Conservation (phyloP, 495 filamentous ascomycete species). For the Cladorrhinum samala region DNA sequence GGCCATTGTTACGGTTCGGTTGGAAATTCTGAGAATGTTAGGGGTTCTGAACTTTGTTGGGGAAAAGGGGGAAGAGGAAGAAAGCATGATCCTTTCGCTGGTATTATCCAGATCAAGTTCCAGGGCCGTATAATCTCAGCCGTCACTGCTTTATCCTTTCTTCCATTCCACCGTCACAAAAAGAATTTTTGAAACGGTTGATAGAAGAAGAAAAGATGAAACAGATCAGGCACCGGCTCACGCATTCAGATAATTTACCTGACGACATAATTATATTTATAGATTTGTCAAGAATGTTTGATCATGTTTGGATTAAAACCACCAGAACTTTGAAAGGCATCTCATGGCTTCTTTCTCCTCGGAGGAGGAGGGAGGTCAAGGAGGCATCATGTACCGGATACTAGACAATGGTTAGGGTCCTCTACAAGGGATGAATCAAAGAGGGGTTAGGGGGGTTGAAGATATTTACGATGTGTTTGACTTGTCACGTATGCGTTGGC, state of each 20-base stretch:
- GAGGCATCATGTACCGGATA: slow-evolving; percentile 16
- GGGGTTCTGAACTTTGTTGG: slow-evolving; percentile 15
- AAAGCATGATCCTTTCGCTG: slow-evolving; percentile 95
- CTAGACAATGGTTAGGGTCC: slow-evolving; percentile 10
- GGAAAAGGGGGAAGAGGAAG: slow-evolving; percentile 33
- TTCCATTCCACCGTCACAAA: not conserved
- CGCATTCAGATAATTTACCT: slow-evolving; percentile 38
- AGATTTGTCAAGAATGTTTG: slow-evolving; percentile 18
- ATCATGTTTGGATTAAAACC: slow-evolving; percentile 21
- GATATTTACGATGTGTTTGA: slow-evolving; percentile 5
- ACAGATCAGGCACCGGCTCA: slow-evolving; percentile 35
- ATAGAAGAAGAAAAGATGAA: not conserved
- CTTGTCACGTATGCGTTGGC: no score
- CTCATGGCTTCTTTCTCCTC: slow-evolving; percentile 16
- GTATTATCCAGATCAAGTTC: slow-evolving; percentile 99
- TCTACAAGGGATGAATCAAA: not conserved
- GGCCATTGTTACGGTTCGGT: slow-evolving; percentile 60
- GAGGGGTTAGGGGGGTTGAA: not conserved
- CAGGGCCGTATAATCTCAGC: slow-evolving; percentile 90
- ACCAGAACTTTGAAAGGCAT: slow-evolving; percentile 13
- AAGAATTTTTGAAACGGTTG: no score
- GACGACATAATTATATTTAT: slow-evolving; percentile 3
- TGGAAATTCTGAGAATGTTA: slow-evolving; percentile 39
- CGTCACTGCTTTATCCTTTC: slow-evolving; percentile 29
- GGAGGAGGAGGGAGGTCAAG: not conserved